These are phyloP conservation scores for Fusarium luffae DNA, from an alignment of 2,329 filamentous ascomycete genomes.

Conservation along the genomic window DNA sequence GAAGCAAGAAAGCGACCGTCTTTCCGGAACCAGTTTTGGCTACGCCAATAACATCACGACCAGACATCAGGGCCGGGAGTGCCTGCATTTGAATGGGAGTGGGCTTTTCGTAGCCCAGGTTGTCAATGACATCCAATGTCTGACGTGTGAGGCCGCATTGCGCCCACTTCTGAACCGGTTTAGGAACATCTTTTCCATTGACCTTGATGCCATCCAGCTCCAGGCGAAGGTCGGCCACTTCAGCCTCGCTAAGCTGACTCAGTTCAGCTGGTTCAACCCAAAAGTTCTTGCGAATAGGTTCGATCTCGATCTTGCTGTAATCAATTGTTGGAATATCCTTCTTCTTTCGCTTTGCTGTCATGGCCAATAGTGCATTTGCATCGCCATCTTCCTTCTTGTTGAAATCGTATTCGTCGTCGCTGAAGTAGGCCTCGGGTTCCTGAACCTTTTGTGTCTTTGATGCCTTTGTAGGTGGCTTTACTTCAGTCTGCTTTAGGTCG, in stretches of 20 bases:
- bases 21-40: constrained; percentile 98
- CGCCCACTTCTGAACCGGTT: constrained; percentile 95
- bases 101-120: constrained; percentile 85
- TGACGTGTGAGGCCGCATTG: constrained; percentile 91
- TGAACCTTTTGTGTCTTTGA: constrained; percentile 63
- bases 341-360: constrained; percentile 80
- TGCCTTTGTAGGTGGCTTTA: constrained; percentile 52
- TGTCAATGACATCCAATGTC: constrained; percentile 85
- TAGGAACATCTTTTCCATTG: constrained; percentile 86
- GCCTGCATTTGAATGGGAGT: constrained; percentile 97
- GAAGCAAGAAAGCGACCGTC: constrained; percentile 92
- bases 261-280: constrained; percentile 92
- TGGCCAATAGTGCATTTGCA: constrained; percentile 61
- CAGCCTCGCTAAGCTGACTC: constrained; percentile 83
- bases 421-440: constrained; percentile 87
- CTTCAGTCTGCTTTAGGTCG: constrained; percentile 67
- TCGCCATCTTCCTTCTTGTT: constrained; percentile 61
- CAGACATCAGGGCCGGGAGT: constrained; percentile 94
- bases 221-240: constrained; percentile 81
- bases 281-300: constrained; percentile 91
- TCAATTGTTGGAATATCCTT: constrained; percentile 92
- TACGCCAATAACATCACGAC: constrained; percentile 93
- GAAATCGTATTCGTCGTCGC: constrained; percentile 78
- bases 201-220: constrained; percentile 98
- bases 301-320: constrained; percentile 86